Percentiles rank a stretch among this genome's conserved stretches.
Conservation (phyloP, 345 rosid genomes). For the Bruguiera gymnorhiza region DNA sequence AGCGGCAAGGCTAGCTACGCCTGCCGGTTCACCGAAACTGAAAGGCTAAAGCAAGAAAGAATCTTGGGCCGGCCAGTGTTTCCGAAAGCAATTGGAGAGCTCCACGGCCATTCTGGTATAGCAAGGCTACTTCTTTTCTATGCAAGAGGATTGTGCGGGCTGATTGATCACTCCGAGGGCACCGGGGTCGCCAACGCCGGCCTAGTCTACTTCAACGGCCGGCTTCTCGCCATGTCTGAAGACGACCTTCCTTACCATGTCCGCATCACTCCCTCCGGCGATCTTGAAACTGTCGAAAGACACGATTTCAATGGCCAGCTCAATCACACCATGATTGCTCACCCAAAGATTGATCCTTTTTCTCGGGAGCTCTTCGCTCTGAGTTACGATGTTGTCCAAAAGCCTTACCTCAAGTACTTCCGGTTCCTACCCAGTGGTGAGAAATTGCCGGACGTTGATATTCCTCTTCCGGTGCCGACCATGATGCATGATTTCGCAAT, state of each 20-base stretch:
- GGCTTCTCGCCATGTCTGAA: slow-evolving; percentile 82
- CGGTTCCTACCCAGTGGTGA: slow-evolving; percentile 55
- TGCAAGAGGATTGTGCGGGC: slow-evolving; percentile 57
- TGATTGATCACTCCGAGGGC: slow-evolving; percentile 64
- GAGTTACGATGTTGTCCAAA: slow-evolving; percentile 76
- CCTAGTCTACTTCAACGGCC: slow-evolving; percentile 62
- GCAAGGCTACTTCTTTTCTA: slow-evolving; percentile 72
- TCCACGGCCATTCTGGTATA: slow-evolving; percentile 86
- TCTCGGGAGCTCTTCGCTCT: slow-evolving; percentile 66
- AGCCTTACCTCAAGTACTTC: slow-evolving; percentile 77
- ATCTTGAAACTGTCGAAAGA: slow-evolving; percentile 66
- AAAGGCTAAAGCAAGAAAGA: slow-evolving; percentile 67
- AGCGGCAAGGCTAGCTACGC: slow-evolving; percentile 64
- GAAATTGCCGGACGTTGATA: slow-evolving; percentile 68
- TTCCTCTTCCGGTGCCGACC: slow-evolving; percentile 62
- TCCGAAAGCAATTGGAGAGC: slow-evolving; percentile 88
- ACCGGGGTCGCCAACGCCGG: slow-evolving; percentile 91
- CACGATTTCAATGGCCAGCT: slow-evolving; percentile 58
- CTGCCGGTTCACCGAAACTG: slow-evolving; percentile 76
- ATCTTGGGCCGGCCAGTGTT: slow-evolving; percentile 65
- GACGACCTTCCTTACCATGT: slow-evolving; percentile 88
- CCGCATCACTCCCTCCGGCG: slow-evolving; percentile 50
- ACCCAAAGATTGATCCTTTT: slow-evolving; percentile 78
- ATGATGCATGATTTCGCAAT: slow-evolving; percentile 92
- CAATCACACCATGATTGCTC: slow-evolving; percentile 78